Conservation (phyloP, 148 eudicot genomes). For the Pharnaceum exiguum region DNA sequence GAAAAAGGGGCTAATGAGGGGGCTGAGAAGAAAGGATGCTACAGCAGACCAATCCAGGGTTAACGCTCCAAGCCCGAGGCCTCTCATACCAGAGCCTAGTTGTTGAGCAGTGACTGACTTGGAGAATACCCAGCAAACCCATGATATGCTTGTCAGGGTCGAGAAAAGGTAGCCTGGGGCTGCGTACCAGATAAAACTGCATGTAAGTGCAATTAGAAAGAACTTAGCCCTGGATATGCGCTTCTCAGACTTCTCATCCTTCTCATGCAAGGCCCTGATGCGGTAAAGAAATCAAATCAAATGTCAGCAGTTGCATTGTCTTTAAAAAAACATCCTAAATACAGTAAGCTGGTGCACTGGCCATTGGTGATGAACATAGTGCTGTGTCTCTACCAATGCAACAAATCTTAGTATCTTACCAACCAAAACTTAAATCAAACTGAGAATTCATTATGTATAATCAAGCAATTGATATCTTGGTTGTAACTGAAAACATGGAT, state of each 20-base stretch:
- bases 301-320: neutral
- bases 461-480: too few species aligned
- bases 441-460: too few species aligned
- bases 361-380: too few species aligned
- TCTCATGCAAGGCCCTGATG: conserved; percentile 94
- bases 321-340: too few species aligned
- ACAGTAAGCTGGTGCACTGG: too few species aligned
- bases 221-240: conserved; percentile 77
- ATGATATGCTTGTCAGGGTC: conserved; percentile 74
- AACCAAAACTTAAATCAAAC: too few species aligned
- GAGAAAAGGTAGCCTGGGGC: conserved; percentile 84
- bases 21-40: conserved; percentile 79
- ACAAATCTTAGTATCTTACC: too few species aligned
- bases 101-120: conserved; percentile 87
- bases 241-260: conserved; percentile 35
- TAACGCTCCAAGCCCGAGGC: conserved; percentile 76
- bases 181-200: conserved; percentile 76
- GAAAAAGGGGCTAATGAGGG: conserved; percentile 75
- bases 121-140: conserved; percentile 84
- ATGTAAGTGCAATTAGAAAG: conserved; percentile 60
- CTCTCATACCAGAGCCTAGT: conserved; percentile 81
- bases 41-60: conserved; percentile 86
- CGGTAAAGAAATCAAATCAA: conserved; percentile 9
- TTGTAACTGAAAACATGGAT: too few species aligned
- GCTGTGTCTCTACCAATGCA: too few species aligned